Evolutionary conservation across 2,329 filamentous ascomycete genomes (phyloP), one percentile per base, ranked within the genome.

Genomic region (Rhexocercosporidium sp.): DNA sequence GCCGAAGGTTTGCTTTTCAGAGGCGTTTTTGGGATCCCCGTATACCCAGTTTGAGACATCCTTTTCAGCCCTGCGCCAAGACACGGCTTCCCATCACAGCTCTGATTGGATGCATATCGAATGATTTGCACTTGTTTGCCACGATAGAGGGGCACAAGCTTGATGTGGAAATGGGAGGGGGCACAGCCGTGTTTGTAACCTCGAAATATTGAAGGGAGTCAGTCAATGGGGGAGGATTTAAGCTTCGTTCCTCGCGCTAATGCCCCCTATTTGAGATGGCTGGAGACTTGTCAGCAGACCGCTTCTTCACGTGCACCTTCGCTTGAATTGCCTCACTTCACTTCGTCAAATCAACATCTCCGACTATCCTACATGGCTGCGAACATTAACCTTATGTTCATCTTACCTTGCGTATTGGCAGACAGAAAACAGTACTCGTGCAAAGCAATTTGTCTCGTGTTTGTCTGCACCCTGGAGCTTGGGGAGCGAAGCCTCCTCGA

Each of bases 41-140:
- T 14, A 3, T 18, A 25, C 12, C 54, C 20, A 25, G 22, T 41
- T 39, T 34, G n/a, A 34, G 51, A 34, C 62, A 16, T 54, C 8
- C 18, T 44, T 25, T 41, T 66, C 64, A 66, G 59, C 65, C 65
- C 59, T 66, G 59, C 53, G 65, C 65, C 65, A 66, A 66, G 65
- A 39, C 11, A 39, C 20, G 54, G 54, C 54, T 25, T 41, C 11
- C 22, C 20, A 41, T 39, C 34, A 41, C 12, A 11, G 12, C 31
- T 39, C 4, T 57, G 31, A 41, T 57, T 57, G 31, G 54, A 57
- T 57, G 12, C 34, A 57, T 27, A 27, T 16, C 16, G 20, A 57
- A 16, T 7, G 14, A 16, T 39, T 57, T 39, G 31, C 53, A 56
- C 53, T 56, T n/a, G 20, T 14, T 56, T 14, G 12, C 4, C 34